Conservation (phyloP, 208 protist genomes). For the Leptomonas seymouri region DNA sequence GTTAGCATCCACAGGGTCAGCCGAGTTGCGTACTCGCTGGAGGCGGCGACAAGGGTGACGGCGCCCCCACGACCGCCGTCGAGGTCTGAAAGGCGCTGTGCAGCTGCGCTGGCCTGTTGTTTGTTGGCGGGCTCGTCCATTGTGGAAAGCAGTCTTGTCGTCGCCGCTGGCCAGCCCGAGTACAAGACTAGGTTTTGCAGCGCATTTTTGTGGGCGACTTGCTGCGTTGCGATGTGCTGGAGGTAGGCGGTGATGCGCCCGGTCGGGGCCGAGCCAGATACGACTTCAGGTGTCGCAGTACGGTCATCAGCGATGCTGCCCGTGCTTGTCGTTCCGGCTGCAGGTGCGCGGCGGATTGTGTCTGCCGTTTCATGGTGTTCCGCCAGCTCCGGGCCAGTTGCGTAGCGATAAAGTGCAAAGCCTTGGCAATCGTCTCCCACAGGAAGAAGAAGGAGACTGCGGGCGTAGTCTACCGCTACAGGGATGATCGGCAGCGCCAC, state of each 20-base stretch:
- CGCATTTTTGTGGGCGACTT: constrained; percentile 46
- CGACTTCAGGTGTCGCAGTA: too few species aligned
- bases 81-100: not conserved
- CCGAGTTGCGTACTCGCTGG: constrained; percentile 45
- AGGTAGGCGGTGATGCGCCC: constrained; percentile 26
- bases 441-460: constrained; percentile 41
- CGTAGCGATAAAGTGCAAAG: constrained; percentile 59
- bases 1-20: constrained; percentile 36
- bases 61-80: not conserved
- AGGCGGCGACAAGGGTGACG: constrained; percentile 35
- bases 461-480: constrained; percentile 50
- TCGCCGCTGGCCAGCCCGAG: constrained; percentile 25
- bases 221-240: constrained; percentile 37
- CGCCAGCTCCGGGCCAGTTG: constrained; percentile 25
- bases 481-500: constrained; percentile 25
- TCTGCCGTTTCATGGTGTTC: not conserved
- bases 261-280: constrained; percentile 2
- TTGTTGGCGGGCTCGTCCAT: not conserved
- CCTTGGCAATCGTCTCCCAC: constrained; percentile 22
- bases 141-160: constrained; percentile 11
- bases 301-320: not conserved
- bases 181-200: constrained; percentile 49
- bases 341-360: not conserved
- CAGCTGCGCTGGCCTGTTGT: not conserved
- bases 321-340: not conserved